Percentiles rank a stretch among this genome's conserved stretches.
Conservation (phyloP, 805 yeast species). For the Barnettozyma sp. region DNA sequence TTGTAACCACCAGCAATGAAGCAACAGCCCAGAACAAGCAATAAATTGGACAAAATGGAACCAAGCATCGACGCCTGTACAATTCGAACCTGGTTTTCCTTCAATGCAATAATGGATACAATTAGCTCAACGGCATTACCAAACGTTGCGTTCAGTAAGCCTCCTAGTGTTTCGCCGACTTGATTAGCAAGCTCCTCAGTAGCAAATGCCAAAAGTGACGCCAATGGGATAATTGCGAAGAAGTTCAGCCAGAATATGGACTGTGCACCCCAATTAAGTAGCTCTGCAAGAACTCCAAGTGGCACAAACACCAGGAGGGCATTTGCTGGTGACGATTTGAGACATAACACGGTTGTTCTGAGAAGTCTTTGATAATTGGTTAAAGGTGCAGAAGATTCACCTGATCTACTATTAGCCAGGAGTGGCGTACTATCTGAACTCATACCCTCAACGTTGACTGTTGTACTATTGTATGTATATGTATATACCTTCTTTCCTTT, state of each 20-base stretch:
- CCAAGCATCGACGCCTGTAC: slow-evolving; percentile 98
- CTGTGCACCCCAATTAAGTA: slow-evolving; percentile 44
- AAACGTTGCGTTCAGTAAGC: slow-evolving; percentile 90
- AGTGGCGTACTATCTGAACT: slow-evolving; percentile 10
- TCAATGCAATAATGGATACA: slow-evolving; percentile 85
- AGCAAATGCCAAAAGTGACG: slow-evolving; percentile 82
- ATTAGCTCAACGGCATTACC: slow-evolving; percentile 97
- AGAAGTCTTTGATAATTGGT: slow-evolving; percentile 12
- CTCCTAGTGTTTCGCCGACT: slow-evolving; percentile 90
- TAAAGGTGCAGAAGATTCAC: slow-evolving; percentile 7
- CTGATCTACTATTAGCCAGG: background rate
- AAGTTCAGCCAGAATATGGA: slow-evolving; percentile 69
- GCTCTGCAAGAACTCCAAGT: slow-evolving; percentile 72
- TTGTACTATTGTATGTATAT: too few species aligned
- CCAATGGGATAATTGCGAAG: slow-evolving; percentile 86
- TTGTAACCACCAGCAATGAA: slow-evolving; percentile 89
- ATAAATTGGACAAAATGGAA: slow-evolving; percentile 78
- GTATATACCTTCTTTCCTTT: too few species aligned
- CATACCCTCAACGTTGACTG: too few species aligned
- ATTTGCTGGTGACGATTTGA: slow-evolving; percentile 66
- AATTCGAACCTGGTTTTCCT: slow-evolving; percentile 80
- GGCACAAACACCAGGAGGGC: slow-evolving; percentile 80
- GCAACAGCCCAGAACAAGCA: slow-evolving; percentile 92
- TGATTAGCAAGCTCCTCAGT: slow-evolving; percentile 87
- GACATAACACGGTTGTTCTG: slow-evolving; percentile 24